phyloP scores from a whole-genome alignment of 148 eudicot species.

The Vaccinium corymbosum region DNA sequence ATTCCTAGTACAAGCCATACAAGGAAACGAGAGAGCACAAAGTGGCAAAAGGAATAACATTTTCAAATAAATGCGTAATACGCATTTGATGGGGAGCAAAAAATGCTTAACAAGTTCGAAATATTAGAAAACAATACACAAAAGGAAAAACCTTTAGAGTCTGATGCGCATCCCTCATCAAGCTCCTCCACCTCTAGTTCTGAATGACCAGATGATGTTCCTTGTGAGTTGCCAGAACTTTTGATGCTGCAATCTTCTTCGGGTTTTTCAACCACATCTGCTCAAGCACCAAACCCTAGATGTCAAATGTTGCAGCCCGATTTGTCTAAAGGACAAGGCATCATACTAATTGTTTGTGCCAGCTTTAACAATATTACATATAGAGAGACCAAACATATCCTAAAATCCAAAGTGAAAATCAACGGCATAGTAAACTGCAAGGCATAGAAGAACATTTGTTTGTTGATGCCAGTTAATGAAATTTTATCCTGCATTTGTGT shows the following conservation, averaged over 20 bases:
- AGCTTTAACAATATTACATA: background rate
- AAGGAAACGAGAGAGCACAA: background rate
- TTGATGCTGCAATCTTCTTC: slow-evolving; percentile 27
- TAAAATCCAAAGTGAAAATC: background rate
- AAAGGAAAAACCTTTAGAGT: slow-evolving; percentile 25
- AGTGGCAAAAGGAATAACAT: background rate
- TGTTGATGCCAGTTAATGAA: background rate
- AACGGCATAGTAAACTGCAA: background rate
- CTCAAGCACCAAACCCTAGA: slow-evolving; percentile 16
- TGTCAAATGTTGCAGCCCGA: slow-evolving; percentile 5
- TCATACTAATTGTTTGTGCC: background rate
- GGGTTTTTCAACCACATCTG: slow-evolving; percentile 31
- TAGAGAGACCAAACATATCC: background rate
- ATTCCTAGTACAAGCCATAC: background rate
- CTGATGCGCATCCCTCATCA: slow-evolving; percentile 24
- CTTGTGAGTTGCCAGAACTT: slow-evolving; percentile 22
- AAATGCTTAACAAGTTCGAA: background rate
- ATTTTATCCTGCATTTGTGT: no score
- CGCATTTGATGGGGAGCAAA: background rate
- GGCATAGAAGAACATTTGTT: background rate
- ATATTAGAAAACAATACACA: background rate
- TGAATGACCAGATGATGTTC: slow-evolving; percentile 19
- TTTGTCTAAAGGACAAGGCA: background rate
- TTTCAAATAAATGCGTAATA: background rate
- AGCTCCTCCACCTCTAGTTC: slow-evolving; percentile 24